Evolutionary conservation across 78 protist species (phyloP).

Genomic region (Dictyostelium firmibasis): DNA sequence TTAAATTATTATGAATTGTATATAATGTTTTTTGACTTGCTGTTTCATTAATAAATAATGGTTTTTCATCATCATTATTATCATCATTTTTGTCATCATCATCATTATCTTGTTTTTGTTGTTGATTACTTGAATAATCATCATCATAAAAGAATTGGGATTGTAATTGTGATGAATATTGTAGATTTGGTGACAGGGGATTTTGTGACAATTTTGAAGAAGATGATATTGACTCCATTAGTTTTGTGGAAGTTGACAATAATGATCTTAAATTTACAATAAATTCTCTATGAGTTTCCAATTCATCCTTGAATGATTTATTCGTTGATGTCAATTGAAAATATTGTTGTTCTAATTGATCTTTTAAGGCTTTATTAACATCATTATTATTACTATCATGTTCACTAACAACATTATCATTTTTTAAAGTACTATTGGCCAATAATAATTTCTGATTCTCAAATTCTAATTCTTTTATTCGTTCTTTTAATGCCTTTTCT

Average conservation of each 20-base stretch:
- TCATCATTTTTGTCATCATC: background rate
- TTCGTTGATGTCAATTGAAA: background rate
- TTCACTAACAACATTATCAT: background rate
- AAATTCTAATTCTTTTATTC: conserved; percentile 36
- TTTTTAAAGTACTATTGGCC: background rate
- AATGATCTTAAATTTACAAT: background rate
- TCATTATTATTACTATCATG: background rate
- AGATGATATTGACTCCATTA: background rate
- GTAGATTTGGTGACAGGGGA: background rate
- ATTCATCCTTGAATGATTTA: background rate
- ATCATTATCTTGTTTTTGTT: background rate
- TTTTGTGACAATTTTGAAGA: background rate
- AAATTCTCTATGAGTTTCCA: background rate
- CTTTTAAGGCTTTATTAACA: background rate
- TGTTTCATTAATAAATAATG: background rate
- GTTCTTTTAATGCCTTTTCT: background rate
- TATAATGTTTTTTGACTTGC: background rate
- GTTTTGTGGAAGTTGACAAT: background rate
- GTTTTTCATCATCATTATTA: background rate
- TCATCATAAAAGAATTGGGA: background rate
- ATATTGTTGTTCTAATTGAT: background rate
- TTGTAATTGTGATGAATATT: background rate
- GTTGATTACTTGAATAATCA: background rate
- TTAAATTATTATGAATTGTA: background rate
- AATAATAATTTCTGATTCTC: conserved; percentile 30